A percentile compares a stretch with the other conserved stretches of the same genome.
These are phyloP conservation scores for Saccharomycopsis fodiens DNA, from an alignment of 805 yeast species.

Conservation along the genomic window DNA sequence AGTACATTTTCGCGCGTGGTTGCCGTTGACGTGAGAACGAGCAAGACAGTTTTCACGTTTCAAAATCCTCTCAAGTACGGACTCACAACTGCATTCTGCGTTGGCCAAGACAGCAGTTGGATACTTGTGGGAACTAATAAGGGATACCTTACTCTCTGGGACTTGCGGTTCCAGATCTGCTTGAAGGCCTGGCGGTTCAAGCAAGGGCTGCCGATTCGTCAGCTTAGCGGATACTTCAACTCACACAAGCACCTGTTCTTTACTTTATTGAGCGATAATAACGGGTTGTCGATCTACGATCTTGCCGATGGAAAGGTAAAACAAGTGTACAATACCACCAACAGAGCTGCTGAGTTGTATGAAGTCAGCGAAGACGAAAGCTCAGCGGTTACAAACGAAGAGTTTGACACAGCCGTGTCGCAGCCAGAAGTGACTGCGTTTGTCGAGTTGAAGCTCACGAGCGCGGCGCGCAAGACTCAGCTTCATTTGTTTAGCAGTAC, in stretches of 20 bases:
- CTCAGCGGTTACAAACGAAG: constrained; percentile 9
- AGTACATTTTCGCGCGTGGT: constrained; percentile 48
- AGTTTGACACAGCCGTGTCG: constrained; percentile 4
- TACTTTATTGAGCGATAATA: constrained; percentile 17
- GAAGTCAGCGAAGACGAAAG: constrained; percentile 5
- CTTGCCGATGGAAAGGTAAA: constrained; percentile 35
- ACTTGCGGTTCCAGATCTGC: constrained; percentile 54
- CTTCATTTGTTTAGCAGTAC: constrained; percentile 17
- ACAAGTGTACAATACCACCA: constrained; percentile 21
- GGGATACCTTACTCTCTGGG: constrained; percentile 79
- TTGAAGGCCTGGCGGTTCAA: constrained; percentile 58
- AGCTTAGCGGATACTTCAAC: constrained; percentile 28
- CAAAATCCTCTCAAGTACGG: constrained; percentile 63
- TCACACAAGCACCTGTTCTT: constrained; percentile 13
- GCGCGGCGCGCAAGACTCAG: constrained; percentile 14
- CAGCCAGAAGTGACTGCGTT: constrained; percentile 3
- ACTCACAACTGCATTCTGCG: constrained; percentile 47
- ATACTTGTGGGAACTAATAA: constrained; percentile 64
- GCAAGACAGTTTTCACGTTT: constrained; percentile 36
- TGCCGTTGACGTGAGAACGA: constrained; percentile 50
- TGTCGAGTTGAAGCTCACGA: constrained; percentile 10
- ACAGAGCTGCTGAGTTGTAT: constrained; percentile 8
- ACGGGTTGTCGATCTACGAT: constrained; percentile 30
- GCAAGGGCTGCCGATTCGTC: constrained; percentile 40
- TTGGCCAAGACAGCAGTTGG: constrained; percentile 53